phyloP scores from a whole-genome alignment of 768 basidiomycete species.

The Amanita fuliginea region DNA sequence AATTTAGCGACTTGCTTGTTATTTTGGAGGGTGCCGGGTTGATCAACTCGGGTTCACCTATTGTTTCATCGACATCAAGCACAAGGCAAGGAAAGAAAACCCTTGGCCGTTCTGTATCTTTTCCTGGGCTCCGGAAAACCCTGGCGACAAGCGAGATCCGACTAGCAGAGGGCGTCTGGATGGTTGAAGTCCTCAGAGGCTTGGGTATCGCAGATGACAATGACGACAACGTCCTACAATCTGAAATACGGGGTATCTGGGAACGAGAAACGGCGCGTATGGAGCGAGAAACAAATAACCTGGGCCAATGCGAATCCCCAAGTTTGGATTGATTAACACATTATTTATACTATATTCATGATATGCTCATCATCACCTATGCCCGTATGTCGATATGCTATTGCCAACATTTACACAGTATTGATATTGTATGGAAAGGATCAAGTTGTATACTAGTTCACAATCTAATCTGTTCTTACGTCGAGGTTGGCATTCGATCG shows the following conservation, averaged over 20 bases:
- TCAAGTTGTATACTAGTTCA: conserved; percentile 1
- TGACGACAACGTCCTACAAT: conserved; percentile 26
- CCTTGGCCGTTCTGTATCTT: conserved; percentile 50
- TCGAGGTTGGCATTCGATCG: background rate
- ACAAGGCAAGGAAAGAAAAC: conserved; percentile 36
- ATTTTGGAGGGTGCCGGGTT: conserved; percentile 69
- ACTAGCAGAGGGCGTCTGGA: conserved; percentile 51
- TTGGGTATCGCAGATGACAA: conserved; percentile 43
- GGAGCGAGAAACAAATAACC: conserved; percentile 27
- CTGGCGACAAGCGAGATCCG: conserved; percentile 37
- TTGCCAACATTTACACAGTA: background rate
- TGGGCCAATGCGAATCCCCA: background rate
- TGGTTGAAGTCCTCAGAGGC: conserved; percentile 62
- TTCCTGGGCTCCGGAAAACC: conserved; percentile 28
- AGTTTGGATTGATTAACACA: background rate
- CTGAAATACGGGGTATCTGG: conserved; percentile 28
- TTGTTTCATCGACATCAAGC: conserved; percentile 23
- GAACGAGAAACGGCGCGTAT: conserved; percentile 37
- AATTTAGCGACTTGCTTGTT: conserved; percentile 62
- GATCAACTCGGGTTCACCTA: conserved; percentile 26
- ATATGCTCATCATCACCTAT: conserved; percentile 3
- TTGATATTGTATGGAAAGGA: conserved; percentile 5
- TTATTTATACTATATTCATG: background rate
- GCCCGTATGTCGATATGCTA: conserved; percentile 5
- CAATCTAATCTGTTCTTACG: background rate